Conservation (phyloP, 257 asterid species). For the Mentha longifolia region DNA sequence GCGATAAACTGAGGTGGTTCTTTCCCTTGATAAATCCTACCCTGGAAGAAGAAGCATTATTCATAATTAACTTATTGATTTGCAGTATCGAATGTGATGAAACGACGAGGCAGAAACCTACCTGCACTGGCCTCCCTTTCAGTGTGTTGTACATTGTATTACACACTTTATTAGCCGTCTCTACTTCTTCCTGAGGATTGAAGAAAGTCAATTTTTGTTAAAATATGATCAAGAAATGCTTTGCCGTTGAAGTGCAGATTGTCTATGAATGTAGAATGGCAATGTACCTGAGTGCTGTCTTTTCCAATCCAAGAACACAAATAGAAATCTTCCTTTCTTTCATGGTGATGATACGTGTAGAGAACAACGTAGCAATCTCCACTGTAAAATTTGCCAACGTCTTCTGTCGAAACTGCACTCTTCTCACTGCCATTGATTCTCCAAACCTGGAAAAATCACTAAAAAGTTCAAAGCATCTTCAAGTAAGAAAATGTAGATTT, state of each 20-base stretch:
- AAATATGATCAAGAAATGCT: background rate
- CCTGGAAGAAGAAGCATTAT: slow-evolving; percentile 48
- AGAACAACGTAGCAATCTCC: slow-evolving; percentile 96
- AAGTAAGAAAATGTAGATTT: slow-evolving; percentile 16
- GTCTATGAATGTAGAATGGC: background rate
- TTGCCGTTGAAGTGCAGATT: background rate
- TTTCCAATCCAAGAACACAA: slow-evolving; percentile 94
- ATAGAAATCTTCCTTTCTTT: slow-evolving; percentile 89
- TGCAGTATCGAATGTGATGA: slow-evolving; percentile 21
- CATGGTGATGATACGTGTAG: slow-evolving; percentile 83
- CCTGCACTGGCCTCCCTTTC: slow-evolving; percentile 96
- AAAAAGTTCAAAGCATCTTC: slow-evolving; percentile 13
- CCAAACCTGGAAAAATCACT: slow-evolving; percentile 76
- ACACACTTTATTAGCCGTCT: slow-evolving; percentile 57
- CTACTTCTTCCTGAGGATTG: slow-evolving; percentile 75
- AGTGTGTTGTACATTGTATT: slow-evolving; percentile 75
- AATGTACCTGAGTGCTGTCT: slow-evolving; percentile 80
- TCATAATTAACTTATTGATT: slow-evolving; percentile 18
- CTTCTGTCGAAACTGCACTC: slow-evolving; percentile 74
- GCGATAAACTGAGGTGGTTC: slow-evolving; percentile 97
- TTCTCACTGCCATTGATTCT: slow-evolving; percentile 71
- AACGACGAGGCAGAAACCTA: slow-evolving; percentile 31
- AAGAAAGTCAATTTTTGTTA: background rate
- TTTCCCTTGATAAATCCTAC: slow-evolving; percentile 89
- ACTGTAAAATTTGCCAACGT: slow-evolving; percentile 86